Evolutionary conservation across 305 asterid genomes (phyloP), one percentile per base, ranked within the genome.

Genomic region (Rubia balearica): DNA sequence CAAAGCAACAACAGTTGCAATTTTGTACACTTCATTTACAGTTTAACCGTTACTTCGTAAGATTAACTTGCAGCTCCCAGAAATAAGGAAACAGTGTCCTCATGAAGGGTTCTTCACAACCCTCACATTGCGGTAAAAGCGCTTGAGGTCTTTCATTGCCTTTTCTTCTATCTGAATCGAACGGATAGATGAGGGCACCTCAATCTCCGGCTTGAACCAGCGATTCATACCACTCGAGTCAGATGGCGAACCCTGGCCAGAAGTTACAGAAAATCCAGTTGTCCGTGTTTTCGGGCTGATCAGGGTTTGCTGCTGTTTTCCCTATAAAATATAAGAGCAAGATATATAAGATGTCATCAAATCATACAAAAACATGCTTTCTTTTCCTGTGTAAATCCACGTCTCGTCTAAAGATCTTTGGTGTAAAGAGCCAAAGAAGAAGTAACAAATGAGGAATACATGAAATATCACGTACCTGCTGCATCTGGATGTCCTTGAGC

Each of bases 141-240:
- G 96, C 83, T 86, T 90, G 46, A 95, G 88, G 76, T 95, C 98
- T 71, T 88, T 92, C 7, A 90, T 91, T 27, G 99, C 99, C 84
- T 77, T 85, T 82, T 91, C 99, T 85, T 91, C 97, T 8, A 90
- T 92, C 83, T 95, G 98, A 74, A 95, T 95, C 0, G 91, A 90
- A 43, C 97, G 96, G 46, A 95, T 51, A 17, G 59, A 51, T 51
- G 59, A 21, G 3, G 59, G 59, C n/a, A 51, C 70, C 27, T 87
- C 96, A 0, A 56, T 78, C 76, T 94, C 99, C 16, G 96, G 95
- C 77, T 87, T 94, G 78, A 89, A 94, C 99, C 98, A 94, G 64
- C 99, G 90, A 85, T 83, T 94, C 75, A 77, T 41, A 21, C 84
- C 85, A 46, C 68, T 73, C 2, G 89, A 45, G 53, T 91, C 99